A percentile compares a stretch with the other conserved stretches of the same genome.
Evolutionary conservation across 2,329 filamentous ascomycete species (phyloP).

Genomic region (Fusarium haematococcum): DNA sequence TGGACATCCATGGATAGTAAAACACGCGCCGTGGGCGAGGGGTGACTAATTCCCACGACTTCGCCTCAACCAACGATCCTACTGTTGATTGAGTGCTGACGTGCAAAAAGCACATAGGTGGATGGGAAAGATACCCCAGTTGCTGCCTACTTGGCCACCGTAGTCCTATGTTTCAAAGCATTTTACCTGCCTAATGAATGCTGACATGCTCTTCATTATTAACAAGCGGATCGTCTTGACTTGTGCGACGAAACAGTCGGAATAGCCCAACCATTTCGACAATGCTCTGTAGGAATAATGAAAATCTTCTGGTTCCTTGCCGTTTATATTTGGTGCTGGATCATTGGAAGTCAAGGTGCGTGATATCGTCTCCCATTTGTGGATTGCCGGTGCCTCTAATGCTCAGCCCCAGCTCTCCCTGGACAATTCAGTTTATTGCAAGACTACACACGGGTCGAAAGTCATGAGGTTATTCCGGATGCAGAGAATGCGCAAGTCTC

Average conservation of each 20-base stretch:
- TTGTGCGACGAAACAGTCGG: not conserved
- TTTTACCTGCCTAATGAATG: not conserved
- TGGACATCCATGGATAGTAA: not conserved
- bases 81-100: not conserved
- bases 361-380: not conserved
- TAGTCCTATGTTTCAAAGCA: not conserved
- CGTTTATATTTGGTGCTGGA: not conserved
- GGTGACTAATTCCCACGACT: not conserved
- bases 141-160: not conserved
- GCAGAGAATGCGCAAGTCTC: not conserved
- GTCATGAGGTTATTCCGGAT: not conserved
- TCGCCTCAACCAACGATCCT: not conserved
- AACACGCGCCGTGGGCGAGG: not conserved
- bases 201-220: not conserved
- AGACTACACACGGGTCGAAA: not conserved
- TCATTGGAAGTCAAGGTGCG: not conserved
- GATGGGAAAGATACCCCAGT: not conserved
- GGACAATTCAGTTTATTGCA: no score
- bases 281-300: not conserved
- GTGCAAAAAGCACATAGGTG: not conserved
- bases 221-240: not conserved
- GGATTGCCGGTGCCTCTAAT: not conserved
- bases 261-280: not conserved
- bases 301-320: not conserved
- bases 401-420: not conserved